Base-by-base conservation (phyloP, 495 filamentous ascomycete species). In the Hypoxylon rickii region DNA sequence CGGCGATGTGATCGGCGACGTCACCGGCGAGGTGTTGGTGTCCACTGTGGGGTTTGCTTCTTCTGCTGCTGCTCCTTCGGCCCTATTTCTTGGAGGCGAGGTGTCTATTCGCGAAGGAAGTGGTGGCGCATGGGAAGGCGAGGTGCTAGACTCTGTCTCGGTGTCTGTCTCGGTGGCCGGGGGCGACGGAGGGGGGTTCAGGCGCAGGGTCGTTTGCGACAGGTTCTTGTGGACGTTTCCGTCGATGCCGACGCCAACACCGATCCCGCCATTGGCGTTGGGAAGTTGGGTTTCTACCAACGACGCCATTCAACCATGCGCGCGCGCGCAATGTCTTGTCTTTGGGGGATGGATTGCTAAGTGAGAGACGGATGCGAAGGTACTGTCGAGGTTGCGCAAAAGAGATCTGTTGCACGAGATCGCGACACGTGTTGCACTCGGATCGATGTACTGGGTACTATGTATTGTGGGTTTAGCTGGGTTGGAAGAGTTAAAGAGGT, bases 121-220 rank as follows among this genome's bases (percentile, higher is more conserved):
- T 19, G 18, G 58, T 13, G 51, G 58, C 18, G 42, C 42, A 31
- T n/a, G n/a, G n/a, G n/a, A n/a, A n/a, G 34, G 41, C 5, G 58
- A 26, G 8, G 38, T 34, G 15, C 56, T 48, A 20, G 58, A 56
- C 8, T 62, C 58, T 39, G 58, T 62, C 52, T 57, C 52, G 52
- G 47, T 32, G 17, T 63, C 59, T 44, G 48, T 57, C 39, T 63
- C 59, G 16, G 59, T 63, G 15, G 48, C 32, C n/a, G 59, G 59
- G 8, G 59, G 59, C 10, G 59, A 63, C 17, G 59, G 59, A 13
- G 52, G 59, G 19, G 44, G 43, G 13, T 57, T 18, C 15, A 34
- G 48, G 11, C 44, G 53, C n/a, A 57, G 36, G 1, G 59, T 57
- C 2, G 59, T 19, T 56, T 63, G 52, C 44, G 59, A 52, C 26